Conservation (phyloP, 805 yeast genomes). For the Metschnikowia sp. region DNA sequence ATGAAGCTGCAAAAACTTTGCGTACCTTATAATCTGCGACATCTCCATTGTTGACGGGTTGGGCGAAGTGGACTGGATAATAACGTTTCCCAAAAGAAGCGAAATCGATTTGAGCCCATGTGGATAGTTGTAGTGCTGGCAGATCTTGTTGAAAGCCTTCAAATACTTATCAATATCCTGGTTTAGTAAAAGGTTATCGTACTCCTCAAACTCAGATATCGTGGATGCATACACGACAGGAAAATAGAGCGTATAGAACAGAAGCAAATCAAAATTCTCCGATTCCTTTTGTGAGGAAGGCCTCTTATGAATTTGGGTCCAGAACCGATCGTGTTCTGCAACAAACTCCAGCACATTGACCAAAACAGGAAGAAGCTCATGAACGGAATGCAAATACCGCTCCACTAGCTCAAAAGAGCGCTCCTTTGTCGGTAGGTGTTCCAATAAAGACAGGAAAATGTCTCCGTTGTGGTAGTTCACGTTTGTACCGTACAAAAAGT, state of each 20-base stretch:
- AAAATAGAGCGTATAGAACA: constrained; percentile 48
- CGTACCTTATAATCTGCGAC: constrained; percentile 53
- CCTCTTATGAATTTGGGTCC: constrained; percentile 34
- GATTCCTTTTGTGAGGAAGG: constrained; percentile 11
- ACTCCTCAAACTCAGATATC: constrained; percentile 57
- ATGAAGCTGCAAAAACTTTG: constrained; percentile 53
- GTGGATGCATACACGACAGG: constrained; percentile 58
- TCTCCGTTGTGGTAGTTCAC: constrained; percentile 34
- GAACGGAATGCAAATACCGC: constrained; percentile 50
- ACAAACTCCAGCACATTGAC: constrained; percentile 44
- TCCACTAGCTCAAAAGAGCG: constrained; percentile 46
- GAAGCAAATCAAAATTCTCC: constrained; percentile 32
- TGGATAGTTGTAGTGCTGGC: constrained; percentile 50
- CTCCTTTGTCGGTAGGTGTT: constrained; percentile 36
- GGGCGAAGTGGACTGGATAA: constrained; percentile 51
- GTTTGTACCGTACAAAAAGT: constrained; percentile 39
- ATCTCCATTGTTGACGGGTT: constrained; percentile 55
- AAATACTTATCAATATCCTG: constrained; percentile 49
- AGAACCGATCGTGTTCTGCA: constrained; percentile 45
- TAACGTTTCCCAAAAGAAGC: constrained; percentile 45
- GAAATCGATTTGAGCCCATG: constrained; percentile 43
- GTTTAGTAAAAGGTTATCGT: constrained; percentile 43
- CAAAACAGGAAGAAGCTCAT: constrained; percentile 52
- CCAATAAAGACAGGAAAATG: constrained; percentile 35
- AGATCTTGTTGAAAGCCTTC: constrained; percentile 47